Evolutionary conservation across 1,284 basidiomycete genomes (phyloP).

Genomic region (Pisolithus thermaeus): DNA sequence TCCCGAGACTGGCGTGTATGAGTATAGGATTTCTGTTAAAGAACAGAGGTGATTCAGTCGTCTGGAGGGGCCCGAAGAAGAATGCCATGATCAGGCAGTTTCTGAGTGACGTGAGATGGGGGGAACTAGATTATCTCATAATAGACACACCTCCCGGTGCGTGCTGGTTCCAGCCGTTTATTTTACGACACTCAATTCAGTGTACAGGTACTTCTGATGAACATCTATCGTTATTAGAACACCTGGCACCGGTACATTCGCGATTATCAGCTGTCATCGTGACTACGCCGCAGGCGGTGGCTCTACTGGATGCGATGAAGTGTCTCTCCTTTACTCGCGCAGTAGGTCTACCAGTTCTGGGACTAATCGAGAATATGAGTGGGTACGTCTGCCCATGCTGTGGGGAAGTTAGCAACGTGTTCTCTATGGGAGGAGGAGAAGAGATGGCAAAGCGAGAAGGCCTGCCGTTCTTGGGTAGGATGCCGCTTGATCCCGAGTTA

Average conservation of each 20-base stretch:
- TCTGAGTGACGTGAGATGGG: constrained; percentile 94
- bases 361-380: constrained; percentile 98
- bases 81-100: constrained; percentile 99
- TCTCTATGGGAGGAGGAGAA: constrained; percentile 91
- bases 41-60: constrained; percentile 86
- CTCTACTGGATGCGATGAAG: constrained; percentile 92
- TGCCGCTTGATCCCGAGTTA: constrained; percentile 93
- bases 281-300: constrained; percentile 96
- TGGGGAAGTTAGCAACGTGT: constrained; percentile 90
- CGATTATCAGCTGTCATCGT: constrained; percentile 85
- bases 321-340: constrained; percentile 92
- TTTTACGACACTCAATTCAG: constrained; percentile 12
- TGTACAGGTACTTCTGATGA: constrained; percentile 91
- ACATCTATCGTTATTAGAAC: constrained; percentile 92
- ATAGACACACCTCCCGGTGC: constrained; percentile 96
- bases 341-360: constrained; percentile 83
- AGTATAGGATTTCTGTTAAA: constrained; percentile 93
- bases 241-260: constrained; percentile 80
- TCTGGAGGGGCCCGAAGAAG: constrained; percentile 99
- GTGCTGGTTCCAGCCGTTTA: constrained; percentile 21
- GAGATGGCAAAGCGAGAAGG: constrained; percentile 76
- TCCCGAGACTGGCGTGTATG: constrained; percentile 85
- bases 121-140: constrained; percentile 91
- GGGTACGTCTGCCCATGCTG: constrained; percentile 97
- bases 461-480: constrained; percentile 78